A percentile compares a stretch with the other conserved stretches of the same genome.
These are phyloP conservation scores for Nitzschia putrida DNA, from an alignment of 108 stramenopile genomes.

Conservation along the genomic window DNA sequence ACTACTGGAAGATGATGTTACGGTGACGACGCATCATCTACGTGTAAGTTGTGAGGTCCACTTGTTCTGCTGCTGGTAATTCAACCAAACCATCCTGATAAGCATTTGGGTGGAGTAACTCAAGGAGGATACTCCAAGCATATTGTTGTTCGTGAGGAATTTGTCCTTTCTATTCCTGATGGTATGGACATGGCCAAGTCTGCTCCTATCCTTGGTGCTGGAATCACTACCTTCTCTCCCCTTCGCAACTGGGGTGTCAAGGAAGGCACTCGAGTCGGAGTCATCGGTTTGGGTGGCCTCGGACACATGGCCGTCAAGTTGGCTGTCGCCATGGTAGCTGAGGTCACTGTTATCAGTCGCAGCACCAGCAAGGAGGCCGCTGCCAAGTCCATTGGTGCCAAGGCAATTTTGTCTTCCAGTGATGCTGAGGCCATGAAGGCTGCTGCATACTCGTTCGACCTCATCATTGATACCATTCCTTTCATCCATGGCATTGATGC, in stretches of 20 bases:
- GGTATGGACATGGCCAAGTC: conserved; percentile 20
- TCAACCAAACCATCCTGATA: too few species aligned
- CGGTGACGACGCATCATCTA: too few species aligned
- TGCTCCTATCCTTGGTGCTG: conserved; percentile 57
- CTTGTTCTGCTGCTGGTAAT: too few species aligned
- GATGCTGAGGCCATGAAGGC: conserved; percentile 40
- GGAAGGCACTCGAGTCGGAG: conserved; percentile 26
- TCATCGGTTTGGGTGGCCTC: conserved; percentile 63
- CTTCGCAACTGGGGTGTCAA: conserved; percentile 35
- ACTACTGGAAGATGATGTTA: too few species aligned
- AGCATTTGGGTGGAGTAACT: conserved; percentile 19
- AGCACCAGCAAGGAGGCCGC: conserved; percentile 37
- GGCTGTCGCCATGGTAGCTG: conserved; percentile 46
- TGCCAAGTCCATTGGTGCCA: conserved; percentile 41
- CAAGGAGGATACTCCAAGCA: conserved; percentile 39
- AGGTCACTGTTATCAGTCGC: conserved; percentile 44
- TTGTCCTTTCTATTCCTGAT: conserved; percentile 45
- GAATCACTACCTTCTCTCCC: conserved; percentile 57
- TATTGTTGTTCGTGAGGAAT: conserved; percentile 46
- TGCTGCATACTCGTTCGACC: conserved; percentile 38
- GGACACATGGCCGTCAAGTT: conserved; percentile 61
- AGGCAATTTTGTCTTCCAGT: conserved; percentile 17
- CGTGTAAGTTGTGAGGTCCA: too few species aligned
- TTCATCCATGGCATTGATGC: conserved; percentile 31
- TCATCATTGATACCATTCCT: conserved; percentile 51